phyloP scores from a whole-genome alignment of 2,329 filamentous ascomycete species.

The Aaosphaeria pasadenensis region DNA sequence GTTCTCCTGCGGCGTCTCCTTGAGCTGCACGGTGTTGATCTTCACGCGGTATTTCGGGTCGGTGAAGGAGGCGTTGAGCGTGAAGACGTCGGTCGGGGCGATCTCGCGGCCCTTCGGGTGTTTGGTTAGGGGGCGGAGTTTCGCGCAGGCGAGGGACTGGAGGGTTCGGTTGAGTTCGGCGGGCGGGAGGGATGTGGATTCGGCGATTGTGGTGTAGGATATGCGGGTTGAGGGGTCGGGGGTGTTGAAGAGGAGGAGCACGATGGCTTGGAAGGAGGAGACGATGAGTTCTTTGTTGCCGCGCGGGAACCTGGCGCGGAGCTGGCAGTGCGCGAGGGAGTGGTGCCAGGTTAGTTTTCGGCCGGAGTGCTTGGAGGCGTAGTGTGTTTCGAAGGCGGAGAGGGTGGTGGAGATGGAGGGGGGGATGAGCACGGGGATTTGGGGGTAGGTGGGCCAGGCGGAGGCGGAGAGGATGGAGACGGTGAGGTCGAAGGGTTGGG shows the following conservation, averaged over 20 bases:
- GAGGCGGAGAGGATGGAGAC: constrained; percentile 90
- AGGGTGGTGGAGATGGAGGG: constrained; percentile 72
- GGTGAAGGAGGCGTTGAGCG: constrained; percentile 72
- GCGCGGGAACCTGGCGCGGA: constrained; percentile 76
- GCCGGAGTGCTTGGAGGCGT: constrained; percentile 85
- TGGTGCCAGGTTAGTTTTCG: constrained; percentile 90
- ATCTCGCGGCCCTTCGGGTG: constrained; percentile 83
- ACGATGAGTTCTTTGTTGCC: constrained; percentile 86
- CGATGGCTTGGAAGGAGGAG: constrained; percentile 86
- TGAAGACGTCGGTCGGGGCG: constrained; percentile 74
- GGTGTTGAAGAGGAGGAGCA: constrained; percentile 86
- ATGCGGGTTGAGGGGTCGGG: constrained; percentile 35
- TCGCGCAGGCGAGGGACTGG: constrained; percentile 91
- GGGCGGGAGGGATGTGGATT: constrained; percentile 8
- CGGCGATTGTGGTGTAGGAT: not conserved
- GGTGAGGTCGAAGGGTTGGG: constrained; percentile 62
- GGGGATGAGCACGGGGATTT: constrained; percentile 72
- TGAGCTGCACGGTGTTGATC: constrained; percentile 97
- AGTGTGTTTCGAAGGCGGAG: constrained; percentile 78
- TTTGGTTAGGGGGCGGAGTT: constrained; percentile 79
- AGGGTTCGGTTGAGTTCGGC: constrained; percentile 82
- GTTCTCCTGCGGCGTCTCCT: constrained; percentile 94
- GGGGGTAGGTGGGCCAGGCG: constrained; percentile 89
- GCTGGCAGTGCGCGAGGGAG: constrained; percentile 82
- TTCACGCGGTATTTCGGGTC: constrained; percentile 89